Percentiles rank a stretch among this genome's conserved stretches.
These are phyloP conservation scores for Bacidia gigantensis DNA, from an alignment of 495 filamentous ascomycete species.

Conservation along the genomic window DNA sequence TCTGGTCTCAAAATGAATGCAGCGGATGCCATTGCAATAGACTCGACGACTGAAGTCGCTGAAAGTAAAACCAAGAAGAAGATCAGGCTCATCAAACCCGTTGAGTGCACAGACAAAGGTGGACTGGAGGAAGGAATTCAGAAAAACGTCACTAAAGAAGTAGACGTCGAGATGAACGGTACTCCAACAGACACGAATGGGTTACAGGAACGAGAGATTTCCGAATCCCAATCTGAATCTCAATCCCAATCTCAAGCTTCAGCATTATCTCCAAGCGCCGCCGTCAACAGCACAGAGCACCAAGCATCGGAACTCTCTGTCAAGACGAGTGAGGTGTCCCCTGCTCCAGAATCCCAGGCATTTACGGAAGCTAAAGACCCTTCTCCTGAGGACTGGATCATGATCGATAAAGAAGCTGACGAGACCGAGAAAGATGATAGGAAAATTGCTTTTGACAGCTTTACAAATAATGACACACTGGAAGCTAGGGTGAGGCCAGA, in stretches of 20 bases:
- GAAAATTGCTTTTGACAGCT: slow-evolving; percentile 7
- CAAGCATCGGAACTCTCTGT: neutral
- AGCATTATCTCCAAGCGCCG: neutral
- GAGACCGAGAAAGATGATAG: slow-evolving; percentile 16
- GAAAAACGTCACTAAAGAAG: slow-evolving; percentile 12
- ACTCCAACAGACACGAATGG: neutral
- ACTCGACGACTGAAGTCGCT: slow-evolving; percentile 45
- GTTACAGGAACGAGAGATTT: neutral
- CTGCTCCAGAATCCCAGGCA: neutral
- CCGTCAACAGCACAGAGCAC: neutral
- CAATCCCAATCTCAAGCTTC: neutral
- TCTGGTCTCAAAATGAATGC: neutral
- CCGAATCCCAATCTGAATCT: neutral
- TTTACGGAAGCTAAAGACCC: slow-evolving; percentile 16
- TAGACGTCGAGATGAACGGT: slow-evolving; percentile 13
- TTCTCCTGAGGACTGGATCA: slow-evolving; percentile 45
- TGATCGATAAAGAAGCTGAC: slow-evolving; percentile 36
- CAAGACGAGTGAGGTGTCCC: neutral
- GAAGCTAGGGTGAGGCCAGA: slow-evolving; percentile 8
- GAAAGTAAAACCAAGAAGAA: slow-evolving; percentile 42
- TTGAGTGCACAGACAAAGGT: slow-evolving; percentile 57
- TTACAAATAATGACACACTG: slow-evolving; percentile 11
- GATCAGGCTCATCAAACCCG: slow-evolving; percentile 43
- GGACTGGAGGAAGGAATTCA: slow-evolving; percentile 50
- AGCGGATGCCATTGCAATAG: slow-evolving; percentile 22